Percentiles rank a stretch among this genome's conserved stretches.
These are phyloP conservation scores for Aspergillus campestris DNA, from an alignment of 495 filamentous ascomycete genomes.

Conservation along the genomic window DNA sequence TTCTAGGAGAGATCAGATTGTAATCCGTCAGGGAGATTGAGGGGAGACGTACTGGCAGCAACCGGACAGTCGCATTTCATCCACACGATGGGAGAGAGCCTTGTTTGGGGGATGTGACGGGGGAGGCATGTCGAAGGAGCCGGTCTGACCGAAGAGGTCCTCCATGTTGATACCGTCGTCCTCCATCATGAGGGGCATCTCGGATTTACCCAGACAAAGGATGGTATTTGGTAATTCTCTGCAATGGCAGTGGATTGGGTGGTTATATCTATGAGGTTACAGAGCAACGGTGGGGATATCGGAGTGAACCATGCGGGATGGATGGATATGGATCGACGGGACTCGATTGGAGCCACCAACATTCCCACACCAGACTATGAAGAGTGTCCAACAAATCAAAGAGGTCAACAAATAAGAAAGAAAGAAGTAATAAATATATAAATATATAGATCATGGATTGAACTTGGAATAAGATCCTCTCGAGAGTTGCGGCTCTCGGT, in stretches of 20 bases:
- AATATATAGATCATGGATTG: too few relatives aligned
- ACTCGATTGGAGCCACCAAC: too few relatives aligned
- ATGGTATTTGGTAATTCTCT: background rate
- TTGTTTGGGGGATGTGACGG: conserved; percentile 49
- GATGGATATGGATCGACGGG: too few relatives aligned
- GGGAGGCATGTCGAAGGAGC: conserved; percentile 39
- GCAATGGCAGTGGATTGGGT: too few relatives aligned
- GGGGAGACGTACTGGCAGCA: conserved; percentile 72
- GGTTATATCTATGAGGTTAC: too few relatives aligned
- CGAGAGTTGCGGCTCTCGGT: background rate
- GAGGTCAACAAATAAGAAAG: too few relatives aligned
- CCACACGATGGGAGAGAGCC: conserved; percentile 62
- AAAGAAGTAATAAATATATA: too few relatives aligned
- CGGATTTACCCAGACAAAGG: background rate
- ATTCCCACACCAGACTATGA: too few relatives aligned
- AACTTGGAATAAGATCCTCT: too few relatives aligned
- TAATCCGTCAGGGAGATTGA: background rate
- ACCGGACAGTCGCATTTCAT: conserved; percentile 69
- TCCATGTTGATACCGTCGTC: conserved; percentile 60
- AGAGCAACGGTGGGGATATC: background rate
- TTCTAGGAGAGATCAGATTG: conserved; percentile 40
- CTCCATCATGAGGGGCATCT: conserved; percentile 53
- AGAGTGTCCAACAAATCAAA: too few relatives aligned
- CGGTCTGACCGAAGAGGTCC: conserved; percentile 69
- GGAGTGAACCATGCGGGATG: background rate